Evolutionary conservation across 2,329 filamentous ascomycete species (phyloP), one percentile per base, ranked within the genome.

Genomic region (Dothiorella sarmentorum): DNA sequence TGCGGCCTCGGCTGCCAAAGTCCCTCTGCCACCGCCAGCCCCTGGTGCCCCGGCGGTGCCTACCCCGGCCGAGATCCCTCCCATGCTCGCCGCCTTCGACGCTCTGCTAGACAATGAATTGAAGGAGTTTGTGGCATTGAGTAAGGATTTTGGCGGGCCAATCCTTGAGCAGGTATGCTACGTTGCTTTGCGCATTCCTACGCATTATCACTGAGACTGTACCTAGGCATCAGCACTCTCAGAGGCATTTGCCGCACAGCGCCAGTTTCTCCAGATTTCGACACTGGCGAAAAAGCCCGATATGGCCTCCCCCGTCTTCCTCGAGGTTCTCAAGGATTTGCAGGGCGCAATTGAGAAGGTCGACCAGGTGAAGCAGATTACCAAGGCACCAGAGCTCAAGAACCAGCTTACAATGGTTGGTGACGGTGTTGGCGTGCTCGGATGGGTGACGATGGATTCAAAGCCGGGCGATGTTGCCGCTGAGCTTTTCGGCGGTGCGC

Each of bases 211-310:
- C 59, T 61, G 35, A 61, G 27, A 45, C 35, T 42, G n/a, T 29
- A 27, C 22, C 35, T 60, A 84, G 80, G 79, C 81, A 37, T 77
- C 79, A 71, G 78, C 79, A 22, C 81, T 86, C 47, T 75, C 81
- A 59, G 76, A 81, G 67, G 84, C 91, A 38, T 97, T 97, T 77
- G 80, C 85, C 60, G 90, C 90, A 62, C 89, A 97, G 78, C 86
- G 93, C 65, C 89, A 86, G 65, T 96, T 96, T 73, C 81, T 99
- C 59, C 82, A 95, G 63, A 87, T 97, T 66, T 85, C 91, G 1
- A 93, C 90, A 56, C 94, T 92, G 78, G 88, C 94, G 20, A 95
- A 91, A 81, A 96, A 96, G 77, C 94, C 93, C 20, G 88, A 94
- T 63, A 80, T 88, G 63, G 83, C 86, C 47, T 84, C 87, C 66